phyloP scores from a whole-genome alignment of 2,329 filamentous ascomycete genomes.

The Aureobasidium uvarum region DNA sequence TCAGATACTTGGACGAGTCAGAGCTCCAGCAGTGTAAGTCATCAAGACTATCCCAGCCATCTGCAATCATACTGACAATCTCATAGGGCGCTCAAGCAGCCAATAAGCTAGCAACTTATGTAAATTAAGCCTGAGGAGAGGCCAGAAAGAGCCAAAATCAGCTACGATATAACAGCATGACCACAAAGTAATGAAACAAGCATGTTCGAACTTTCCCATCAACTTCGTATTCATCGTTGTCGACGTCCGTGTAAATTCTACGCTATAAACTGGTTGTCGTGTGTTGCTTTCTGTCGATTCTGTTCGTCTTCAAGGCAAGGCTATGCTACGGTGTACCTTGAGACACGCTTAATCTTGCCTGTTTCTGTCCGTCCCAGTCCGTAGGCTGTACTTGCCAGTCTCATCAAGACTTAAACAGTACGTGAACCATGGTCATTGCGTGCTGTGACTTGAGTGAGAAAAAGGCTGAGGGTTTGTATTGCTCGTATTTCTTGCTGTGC shows the following conservation, averaged over 20 bases:
- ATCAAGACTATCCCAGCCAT: not conserved
- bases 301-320: not conserved
- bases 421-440: not conserved
- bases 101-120: conserved; percentile 14
- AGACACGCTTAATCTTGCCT: not conserved
- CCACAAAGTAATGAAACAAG: conserved; percentile 20
- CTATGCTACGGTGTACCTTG: too few relatives aligned
- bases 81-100: conserved; percentile 14
- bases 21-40: conserved; percentile 61
- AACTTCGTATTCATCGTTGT: not conserved
- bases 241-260: not conserved
- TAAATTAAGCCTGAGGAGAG: conserved; percentile 11
- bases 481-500: not conserved
- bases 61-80: not conserved
- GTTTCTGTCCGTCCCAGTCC: not conserved
- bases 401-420: not conserved
- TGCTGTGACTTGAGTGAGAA: not conserved
- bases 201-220: not conserved
- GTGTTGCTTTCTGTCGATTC: not conserved
- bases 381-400: not conserved
- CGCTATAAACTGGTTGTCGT: not conserved
- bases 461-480: not conserved
- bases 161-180: conserved; percentile 25
- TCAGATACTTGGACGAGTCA: conserved; percentile 67
- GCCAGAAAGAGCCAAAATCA: conserved; percentile 5